A percentile compares a stretch with the other conserved stretches of the same genome.
phyloP scores from a whole-genome alignment of 768 basidiomycete species.

The Phylloporus sp. region DNA sequence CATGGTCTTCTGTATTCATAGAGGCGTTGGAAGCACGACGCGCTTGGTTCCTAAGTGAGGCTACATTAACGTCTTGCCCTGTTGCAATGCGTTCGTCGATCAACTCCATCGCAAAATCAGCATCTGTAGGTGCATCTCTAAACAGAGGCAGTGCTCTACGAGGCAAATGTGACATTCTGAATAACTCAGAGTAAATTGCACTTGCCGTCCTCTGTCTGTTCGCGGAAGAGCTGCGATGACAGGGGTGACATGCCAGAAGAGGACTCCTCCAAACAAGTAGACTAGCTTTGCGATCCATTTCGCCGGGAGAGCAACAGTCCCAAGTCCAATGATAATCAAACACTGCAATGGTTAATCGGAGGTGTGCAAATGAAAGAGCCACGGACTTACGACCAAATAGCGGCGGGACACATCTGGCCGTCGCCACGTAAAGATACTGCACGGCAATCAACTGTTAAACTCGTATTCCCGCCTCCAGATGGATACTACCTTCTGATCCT shows the following conservation, averaged over 20 bases:
- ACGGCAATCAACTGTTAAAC: not conserved
- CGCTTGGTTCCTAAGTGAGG: conserved; percentile 19
- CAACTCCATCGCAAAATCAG: conserved; percentile 67
- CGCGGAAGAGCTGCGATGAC: conserved; percentile 50
- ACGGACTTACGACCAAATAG: conserved; percentile 44
- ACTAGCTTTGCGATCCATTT: conserved; percentile 46
- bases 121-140: conserved; percentile 57
- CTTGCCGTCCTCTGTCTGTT: conserved; percentile 45
- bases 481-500: conserved; percentile 54
- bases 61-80: conserved; percentile 46
- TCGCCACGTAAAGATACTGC: conserved; percentile 68
- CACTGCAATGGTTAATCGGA: conserved; percentile 23
- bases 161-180: not conserved
- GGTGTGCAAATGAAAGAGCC: not conserved
- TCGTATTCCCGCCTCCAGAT: not conserved
- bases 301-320: conserved; percentile 45
- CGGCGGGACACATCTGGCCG: conserved; percentile 45
- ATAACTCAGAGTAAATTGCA: not conserved
- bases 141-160: conserved; percentile 47
- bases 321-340: conserved; percentile 37
- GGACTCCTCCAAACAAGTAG: conserved; percentile 44
- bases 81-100: conserved; percentile 57
- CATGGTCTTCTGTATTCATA: conserved; percentile 6
- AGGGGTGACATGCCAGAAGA: conserved; percentile 64
- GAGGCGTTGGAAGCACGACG: conserved; percentile 14